These are phyloP conservation scores for Cordyceps tenuipes DNA, from an alignment of 2,329 filamentous ascomycete genomes.

Conservation along the genomic window DNA sequence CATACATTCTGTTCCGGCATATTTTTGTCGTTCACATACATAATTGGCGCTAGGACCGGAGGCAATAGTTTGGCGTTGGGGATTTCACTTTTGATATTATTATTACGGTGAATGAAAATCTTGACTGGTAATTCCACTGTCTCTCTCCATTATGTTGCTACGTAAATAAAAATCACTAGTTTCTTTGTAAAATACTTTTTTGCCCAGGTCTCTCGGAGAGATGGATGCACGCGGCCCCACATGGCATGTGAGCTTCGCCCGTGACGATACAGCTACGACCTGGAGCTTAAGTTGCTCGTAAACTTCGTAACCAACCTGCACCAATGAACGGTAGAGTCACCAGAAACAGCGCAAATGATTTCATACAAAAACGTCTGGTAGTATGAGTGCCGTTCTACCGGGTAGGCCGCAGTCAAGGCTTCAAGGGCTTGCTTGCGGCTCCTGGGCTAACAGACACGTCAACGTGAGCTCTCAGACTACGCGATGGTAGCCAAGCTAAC, in stretches of 20 bases:
- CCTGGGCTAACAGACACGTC: conserved; percentile 64
- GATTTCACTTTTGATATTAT: background rate
- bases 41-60: background rate
- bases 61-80: background rate
- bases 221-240: conserved; percentile 1
- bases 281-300: no score
- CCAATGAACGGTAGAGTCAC: background rate
- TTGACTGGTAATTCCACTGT: background rate
- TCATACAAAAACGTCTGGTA: conserved; percentile 25
- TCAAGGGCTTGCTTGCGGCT: conserved; percentile 65
- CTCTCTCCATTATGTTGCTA: background rate
- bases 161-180: no score
- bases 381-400: conserved; percentile 72
- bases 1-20: background rate
- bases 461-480: conserved; percentile 46
- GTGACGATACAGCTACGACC: background rate
- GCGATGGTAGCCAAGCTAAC: conserved; percentile 12
- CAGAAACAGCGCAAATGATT: conserved; percentile 4
- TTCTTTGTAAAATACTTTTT: no score
- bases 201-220: background rate
- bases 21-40: background rate
- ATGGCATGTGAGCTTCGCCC: conserved; percentile 7
- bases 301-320: background rate
- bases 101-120: background rate
- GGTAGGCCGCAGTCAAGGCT: conserved; percentile 70